Base-by-base conservation (phyloP, 2,329 filamentous ascomycete genomes). In the Talaromyces pinophilus region DNA sequence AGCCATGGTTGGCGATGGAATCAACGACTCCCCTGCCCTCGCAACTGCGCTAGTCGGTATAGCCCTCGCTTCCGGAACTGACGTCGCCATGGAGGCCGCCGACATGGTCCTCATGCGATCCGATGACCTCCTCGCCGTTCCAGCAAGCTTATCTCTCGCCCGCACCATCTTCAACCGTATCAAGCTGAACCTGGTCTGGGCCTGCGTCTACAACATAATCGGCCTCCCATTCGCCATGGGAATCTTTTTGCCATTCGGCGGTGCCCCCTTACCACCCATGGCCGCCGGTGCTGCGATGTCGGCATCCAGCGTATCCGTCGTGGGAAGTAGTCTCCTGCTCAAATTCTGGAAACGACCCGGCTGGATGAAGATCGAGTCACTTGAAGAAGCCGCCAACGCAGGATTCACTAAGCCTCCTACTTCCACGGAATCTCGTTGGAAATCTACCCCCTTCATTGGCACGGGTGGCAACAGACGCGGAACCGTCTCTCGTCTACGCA, bases 201-300 rank as follows among this genome's bases (percentile, higher is more conserved):
- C 93, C 0, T 98, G 93, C 77, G 82, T 92, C 69, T 99, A 99
- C 85, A 99, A 99, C 78, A 69, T 92, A 59, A 81, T 98, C 68
- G 95, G 95, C 1, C 84, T 99, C 15, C 95, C 95, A 2, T 96
- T 99, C 72, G 95, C 95, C 48, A 98, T 98, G 95, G 95, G 95
- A 28, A 81, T 98, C 72, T 96, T 98, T 82, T 83, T 99, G 4
- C 94, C 95, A 0, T 88, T 97, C 70, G 95, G 94, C 38, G 87
- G 91, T 68, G 89, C 93, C 73, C 81, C 82, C 74, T 83, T 98
- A 70, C 95, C 96, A 71, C 93, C 95, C 28, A 94, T 98, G 89
- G 93, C 93, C 60, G 95, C 95, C 1, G 93, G 93, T 22, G 92
- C 92, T 3, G 95, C 95, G 60, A 98, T 99, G 93, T 94, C 93